Conservation (phyloP, 2,329 filamentous ascomycete genomes). For the Aureobasidium sp. region DNA sequence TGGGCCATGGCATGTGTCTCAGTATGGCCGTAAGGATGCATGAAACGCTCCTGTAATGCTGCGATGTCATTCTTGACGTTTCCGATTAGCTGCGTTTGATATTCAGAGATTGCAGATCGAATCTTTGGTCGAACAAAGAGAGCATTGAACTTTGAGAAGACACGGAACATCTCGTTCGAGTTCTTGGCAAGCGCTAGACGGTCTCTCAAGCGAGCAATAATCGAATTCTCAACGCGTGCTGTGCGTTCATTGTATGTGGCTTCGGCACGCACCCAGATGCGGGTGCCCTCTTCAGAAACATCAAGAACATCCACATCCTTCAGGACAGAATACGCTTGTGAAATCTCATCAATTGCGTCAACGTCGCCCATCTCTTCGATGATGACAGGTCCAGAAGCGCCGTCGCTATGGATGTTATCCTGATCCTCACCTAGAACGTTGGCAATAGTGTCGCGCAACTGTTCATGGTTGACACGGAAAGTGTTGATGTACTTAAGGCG, state of each 20-base stretch:
- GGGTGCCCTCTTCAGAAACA: constrained; percentile 81
- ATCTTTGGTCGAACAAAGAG: constrained; percentile 99
- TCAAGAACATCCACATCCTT: constrained; percentile 94
- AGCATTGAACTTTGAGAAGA: constrained; percentile 99
- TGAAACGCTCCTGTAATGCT: constrained; percentile 90
- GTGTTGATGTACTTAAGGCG: constrained; percentile 88
- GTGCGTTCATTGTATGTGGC: constrained; percentile 96
- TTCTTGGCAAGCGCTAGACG: constrained; percentile 92
- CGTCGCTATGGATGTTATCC: constrained; percentile 46
- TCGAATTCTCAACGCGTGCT: constrained; percentile 94
- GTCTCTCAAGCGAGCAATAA: constrained; percentile 89
- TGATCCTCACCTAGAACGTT: constrained; percentile 77
- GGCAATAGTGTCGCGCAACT: constrained; percentile 90
- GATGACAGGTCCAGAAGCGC: constrained; percentile 59
- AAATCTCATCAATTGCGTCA: constrained; percentile 93
- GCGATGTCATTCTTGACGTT: constrained; percentile 96
- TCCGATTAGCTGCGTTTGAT: constrained; percentile 95
- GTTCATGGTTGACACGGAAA: constrained; percentile 95
- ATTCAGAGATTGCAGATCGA: constrained; percentile 92
- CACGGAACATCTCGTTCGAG: constrained; percentile 98
- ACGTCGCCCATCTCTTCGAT: constrained; percentile 95
- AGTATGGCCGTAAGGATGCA: constrained; percentile 96
- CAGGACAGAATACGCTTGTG: constrained; percentile 86
- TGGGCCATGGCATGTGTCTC: constrained; percentile 98
- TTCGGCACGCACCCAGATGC: constrained; percentile 88